These are phyloP conservation scores for Chrysopogon serrulatus DNA, from an alignment of 176 grass and related monocot species.

Conservation along the genomic window DNA sequence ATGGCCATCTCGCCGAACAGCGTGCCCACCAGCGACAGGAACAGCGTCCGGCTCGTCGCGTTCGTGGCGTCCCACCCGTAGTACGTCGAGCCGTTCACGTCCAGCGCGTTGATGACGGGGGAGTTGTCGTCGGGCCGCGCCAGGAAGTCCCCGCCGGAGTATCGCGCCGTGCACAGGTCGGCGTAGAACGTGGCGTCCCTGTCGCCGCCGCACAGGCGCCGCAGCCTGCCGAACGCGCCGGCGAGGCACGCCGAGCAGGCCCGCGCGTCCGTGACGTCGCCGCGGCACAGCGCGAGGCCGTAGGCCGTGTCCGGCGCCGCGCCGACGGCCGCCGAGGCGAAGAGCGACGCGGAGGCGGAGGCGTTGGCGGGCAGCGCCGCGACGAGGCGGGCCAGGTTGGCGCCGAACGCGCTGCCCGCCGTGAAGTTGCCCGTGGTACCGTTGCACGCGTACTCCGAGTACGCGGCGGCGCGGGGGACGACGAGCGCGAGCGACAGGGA, in stretches of 20 bases:
- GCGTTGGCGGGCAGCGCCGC: slow-evolving; percentile 16
- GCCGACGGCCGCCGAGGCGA: slow-evolving; percentile 20
- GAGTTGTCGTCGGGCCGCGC: slow-evolving; percentile 25
- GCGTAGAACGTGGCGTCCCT: slow-evolving; percentile 43
- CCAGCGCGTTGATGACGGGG: slow-evolving; percentile 33
- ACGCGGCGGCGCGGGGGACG: not conserved
- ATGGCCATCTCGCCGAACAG: slow-evolving; percentile 44
- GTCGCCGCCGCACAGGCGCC: slow-evolving; percentile 19
- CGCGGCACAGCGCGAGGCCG: slow-evolving; percentile 32
- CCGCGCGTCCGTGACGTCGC: slow-evolving; percentile 5
- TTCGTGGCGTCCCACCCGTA: slow-evolving; percentile 37
- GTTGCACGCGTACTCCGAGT: slow-evolving; percentile 31
- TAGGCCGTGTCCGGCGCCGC: not conserved
- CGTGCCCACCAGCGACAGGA: slow-evolving; percentile 39
- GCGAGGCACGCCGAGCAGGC: slow-evolving; percentile 35
- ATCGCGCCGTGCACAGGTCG: slow-evolving; percentile 20
- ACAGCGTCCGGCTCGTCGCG: slow-evolving; percentile 34
- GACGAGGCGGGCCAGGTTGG: slow-evolving; percentile 37
- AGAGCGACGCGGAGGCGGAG: slow-evolving; percentile 14
- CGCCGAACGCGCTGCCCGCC: slow-evolving; percentile 19
- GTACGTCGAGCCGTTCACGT: slow-evolving; percentile 40
- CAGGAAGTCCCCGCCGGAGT: slow-evolving; percentile 7
- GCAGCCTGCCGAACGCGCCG: not conserved
- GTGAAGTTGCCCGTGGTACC: slow-evolving; percentile 40
- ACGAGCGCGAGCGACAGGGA: not conserved